Base-by-base conservation (phyloP, 2,329 filamentous ascomycete genomes). In the Fusarium keratoplasticum region DNA sequence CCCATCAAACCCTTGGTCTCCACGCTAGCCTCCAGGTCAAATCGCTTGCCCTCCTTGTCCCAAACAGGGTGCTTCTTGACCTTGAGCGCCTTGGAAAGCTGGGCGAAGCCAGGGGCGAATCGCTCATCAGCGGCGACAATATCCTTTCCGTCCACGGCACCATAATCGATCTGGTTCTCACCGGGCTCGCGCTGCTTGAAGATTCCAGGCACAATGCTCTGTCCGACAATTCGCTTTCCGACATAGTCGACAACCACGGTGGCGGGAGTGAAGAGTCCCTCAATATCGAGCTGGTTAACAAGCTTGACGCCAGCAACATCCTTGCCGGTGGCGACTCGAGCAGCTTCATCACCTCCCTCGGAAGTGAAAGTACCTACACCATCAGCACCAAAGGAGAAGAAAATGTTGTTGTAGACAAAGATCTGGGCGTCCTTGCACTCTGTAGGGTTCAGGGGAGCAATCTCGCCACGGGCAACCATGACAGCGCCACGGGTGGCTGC, bases 351-450 rank as follows among this genome's bases (percentile, higher is more conserved):
- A 22, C 96, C 96, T 75, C 96, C 96, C 84, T 99, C 96, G 4
- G 93, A 95, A 13, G 95, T 95, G 83, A 99, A 99, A 18, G 96
- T 99, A 50, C 96, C 96, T 54, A 98, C 96, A 61, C 96, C 97
- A 82, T 99, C 96, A 52, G 96, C 96, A 72, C 96, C 96, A 78
- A 98, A 98, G 1, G 96, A 98, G 87, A 98, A 99, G 87, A 99
- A 99, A 76, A 99, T 95, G 84, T 99, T 99, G 88, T 98, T 98
- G 87, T 98, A 98, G 27, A 99, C 96, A 80, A 98, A 99, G 75
- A 99, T 99, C 82, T 99, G 96, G 5, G 96, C 96, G 82, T 99
- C 96, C 76, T 89, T 91, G 73, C 89, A 92, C 84, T 99, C 96
- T 0, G 96, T 98, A 8, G 96, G 97, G 85, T 99, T 99, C 64